Conservation (phyloP, 352 stramenopile species). For the Phytophthora crassamura region DNA sequence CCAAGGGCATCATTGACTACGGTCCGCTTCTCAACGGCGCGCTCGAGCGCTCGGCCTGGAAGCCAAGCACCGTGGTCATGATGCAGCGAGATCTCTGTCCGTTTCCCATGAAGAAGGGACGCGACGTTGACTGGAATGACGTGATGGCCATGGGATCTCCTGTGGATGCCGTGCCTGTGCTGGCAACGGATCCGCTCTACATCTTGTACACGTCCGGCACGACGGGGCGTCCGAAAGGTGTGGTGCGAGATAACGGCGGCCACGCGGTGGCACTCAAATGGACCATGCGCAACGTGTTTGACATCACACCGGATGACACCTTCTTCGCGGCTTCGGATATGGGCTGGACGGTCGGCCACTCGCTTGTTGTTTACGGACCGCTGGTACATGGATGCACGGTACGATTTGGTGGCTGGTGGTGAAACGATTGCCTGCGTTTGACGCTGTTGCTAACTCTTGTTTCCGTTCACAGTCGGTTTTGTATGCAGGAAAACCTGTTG, state of each 20-base stretch:
- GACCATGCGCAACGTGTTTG: slow-evolving; percentile 83
- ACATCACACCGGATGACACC: slow-evolving; percentile 74
- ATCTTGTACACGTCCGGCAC: slow-evolving; percentile 85
- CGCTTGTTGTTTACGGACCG: slow-evolving; percentile 90
- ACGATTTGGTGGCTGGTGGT: slow-evolving; percentile 7
- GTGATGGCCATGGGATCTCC: slow-evolving; percentile 47
- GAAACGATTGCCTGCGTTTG: background rate
- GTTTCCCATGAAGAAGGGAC: slow-evolving; percentile 47
- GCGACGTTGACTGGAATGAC: slow-evolving; percentile 65
- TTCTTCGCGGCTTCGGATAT: slow-evolving; percentile 90
- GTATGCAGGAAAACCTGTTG: slow-evolving; percentile 92
- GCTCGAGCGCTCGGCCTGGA: slow-evolving; percentile 62
- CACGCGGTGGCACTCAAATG: slow-evolving; percentile 90
- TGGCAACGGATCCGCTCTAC: slow-evolving; percentile 74
- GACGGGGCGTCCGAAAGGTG: slow-evolving; percentile 77
- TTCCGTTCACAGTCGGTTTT: slow-evolving; percentile 65
- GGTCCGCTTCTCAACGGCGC: slow-evolving; percentile 76
- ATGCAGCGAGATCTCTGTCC: slow-evolving; percentile 69
- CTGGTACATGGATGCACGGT: slow-evolving; percentile 86
- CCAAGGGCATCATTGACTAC: slow-evolving; percentile 82
- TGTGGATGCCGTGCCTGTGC: slow-evolving; percentile 54
- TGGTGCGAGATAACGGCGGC: slow-evolving; percentile 79
- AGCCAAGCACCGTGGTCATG: slow-evolving; percentile 73
- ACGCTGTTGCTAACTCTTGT: background rate
- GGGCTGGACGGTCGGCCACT: slow-evolving; percentile 92